phyloP scores from a whole-genome alignment of 139 green algal species.

The Astrephomene gubernaculifera region DNA sequence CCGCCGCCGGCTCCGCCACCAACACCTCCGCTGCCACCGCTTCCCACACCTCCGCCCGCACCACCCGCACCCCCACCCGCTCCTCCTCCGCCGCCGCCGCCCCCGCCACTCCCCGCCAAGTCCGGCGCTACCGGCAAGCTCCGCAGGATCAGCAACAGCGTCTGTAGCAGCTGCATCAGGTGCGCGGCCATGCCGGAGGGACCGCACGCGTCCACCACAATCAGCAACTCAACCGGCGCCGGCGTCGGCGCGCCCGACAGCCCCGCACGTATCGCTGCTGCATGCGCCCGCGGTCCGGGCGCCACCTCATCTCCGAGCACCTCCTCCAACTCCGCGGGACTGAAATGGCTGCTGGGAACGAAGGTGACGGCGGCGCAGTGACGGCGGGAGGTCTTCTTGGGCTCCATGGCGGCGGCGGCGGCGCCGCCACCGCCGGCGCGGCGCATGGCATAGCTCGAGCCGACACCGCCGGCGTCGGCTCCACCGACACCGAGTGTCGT shows the following conservation, averaged over 20 bases:
- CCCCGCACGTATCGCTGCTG: not conserved
- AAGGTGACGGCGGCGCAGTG: conserved; percentile 26
- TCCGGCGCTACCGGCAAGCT: not conserved
- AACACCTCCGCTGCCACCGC: not conserved
- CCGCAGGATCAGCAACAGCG: conserved; percentile 15
- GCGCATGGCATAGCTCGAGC: not conserved
- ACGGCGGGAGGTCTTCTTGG: not conserved
- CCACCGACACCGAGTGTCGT: too few relatives aligned
- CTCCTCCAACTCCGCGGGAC: conserved; percentile 20
- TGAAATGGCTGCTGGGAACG: conserved; percentile 22
- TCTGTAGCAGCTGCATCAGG: conserved; percentile 43
- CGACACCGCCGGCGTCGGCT: too few relatives aligned
- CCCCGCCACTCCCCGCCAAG: not conserved
- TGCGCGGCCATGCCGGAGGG: conserved; percentile 13
- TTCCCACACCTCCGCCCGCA: not conserved
- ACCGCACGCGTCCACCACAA: conserved; percentile 17
- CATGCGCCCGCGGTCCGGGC: conserved; percentile 17
- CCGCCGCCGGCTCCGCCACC: not conserved
- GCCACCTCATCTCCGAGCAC: conserved; percentile 6
- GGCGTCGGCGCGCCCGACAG: not conserved
- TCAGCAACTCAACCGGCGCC: not conserved
- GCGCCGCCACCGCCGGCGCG: not conserved
- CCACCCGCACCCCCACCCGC: not conserved
- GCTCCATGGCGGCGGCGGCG: not conserved
- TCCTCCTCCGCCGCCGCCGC: not conserved